Evolutionary conservation across 495 filamentous ascomycete species (phyloP), one percentile per base, ranked within the genome.

Genomic region (Letharia columbiana): DNA sequence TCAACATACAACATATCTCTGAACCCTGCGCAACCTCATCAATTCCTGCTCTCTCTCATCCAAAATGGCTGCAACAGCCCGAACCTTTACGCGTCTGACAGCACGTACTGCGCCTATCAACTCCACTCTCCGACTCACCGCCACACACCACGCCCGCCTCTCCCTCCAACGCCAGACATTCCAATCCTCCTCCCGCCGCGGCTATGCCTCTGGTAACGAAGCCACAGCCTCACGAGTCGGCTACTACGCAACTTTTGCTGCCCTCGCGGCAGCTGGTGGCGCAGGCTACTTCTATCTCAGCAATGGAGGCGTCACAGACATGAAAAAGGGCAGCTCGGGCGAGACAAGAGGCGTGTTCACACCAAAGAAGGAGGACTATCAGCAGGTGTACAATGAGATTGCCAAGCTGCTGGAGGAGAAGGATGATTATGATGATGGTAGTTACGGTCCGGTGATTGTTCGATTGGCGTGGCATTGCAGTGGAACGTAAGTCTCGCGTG

Each of bases 381-480:
- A 97, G 83, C 88, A 89, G 79, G 91, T 97, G 67, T 98, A 98
- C 79, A 86, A 96, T 72, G 88, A 87, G 73, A 86, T 98, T 72
- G 91, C 94, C 47, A 77, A 80, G 71, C 78, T 80, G 42, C 79
- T 98, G 57, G 87, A 92, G 76, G 89, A 96, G 78, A 85, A 94
- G 72, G 91, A 94, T 68, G 91, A 96, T 66, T 97, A 97, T 73
- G 94, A 97, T 75, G 93, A 98, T 77, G 94, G 94, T 70, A 91
- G 88, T 79, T 98, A 96, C 74, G 94, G 91, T 64, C 94, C 94
- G 41, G 92, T 96, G 63, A 79, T 96, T 59, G 78, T 96, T 49
- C 86, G 91, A 73, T 83, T 95, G 71, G 90, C 89, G 61, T 95
- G 91, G 91, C 91, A 95, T 79, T 86, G 86, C 73, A 90, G 87